Evolutionary conservation across 192 early-diverging fungal genomes (phyloP).

Genomic region (Chytriomyces hyalinus): DNA sequence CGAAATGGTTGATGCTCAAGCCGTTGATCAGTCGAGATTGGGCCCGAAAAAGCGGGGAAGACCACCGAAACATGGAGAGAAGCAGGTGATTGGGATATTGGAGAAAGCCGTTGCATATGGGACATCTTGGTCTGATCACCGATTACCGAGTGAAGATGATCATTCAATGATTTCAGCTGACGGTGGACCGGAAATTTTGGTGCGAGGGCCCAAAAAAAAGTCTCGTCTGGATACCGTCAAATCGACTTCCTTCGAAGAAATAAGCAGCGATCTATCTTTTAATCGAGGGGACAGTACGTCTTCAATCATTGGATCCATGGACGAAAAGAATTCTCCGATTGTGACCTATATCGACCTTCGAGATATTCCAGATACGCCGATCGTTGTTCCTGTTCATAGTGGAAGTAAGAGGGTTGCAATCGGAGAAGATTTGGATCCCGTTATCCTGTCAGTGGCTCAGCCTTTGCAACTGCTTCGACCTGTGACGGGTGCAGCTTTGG

Average conservation of each 20-base stretch:
- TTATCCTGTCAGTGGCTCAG: constrained; percentile 12
- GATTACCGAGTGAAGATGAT: background rate
- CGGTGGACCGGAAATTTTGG: background rate
- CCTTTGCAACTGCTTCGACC: constrained; percentile 3
- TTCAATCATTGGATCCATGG: background rate
- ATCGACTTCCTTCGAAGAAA: background rate
- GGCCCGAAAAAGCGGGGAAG: constrained; percentile 13
- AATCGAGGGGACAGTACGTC: background rate
- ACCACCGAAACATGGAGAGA: background rate
- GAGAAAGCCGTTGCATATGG: background rate
- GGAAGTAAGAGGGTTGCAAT: background rate
- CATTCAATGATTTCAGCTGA: background rate
- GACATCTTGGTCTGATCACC: background rate
- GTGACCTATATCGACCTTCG: background rate
- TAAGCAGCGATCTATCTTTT: background rate
- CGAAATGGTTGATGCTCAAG: background rate
- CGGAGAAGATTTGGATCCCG: constrained; percentile 31
- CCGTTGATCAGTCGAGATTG: background rate
- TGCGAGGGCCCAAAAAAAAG: background rate
- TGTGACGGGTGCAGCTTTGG: constrained; percentile 10
- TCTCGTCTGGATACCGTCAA: background rate
- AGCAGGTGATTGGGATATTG: too few species aligned
- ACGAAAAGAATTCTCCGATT: background rate
- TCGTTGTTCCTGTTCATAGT: background rate
- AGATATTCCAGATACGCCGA: background rate